phyloP scores from a whole-genome alignment of 257 asterid genomes.

The Gardenia jasminoides region DNA sequence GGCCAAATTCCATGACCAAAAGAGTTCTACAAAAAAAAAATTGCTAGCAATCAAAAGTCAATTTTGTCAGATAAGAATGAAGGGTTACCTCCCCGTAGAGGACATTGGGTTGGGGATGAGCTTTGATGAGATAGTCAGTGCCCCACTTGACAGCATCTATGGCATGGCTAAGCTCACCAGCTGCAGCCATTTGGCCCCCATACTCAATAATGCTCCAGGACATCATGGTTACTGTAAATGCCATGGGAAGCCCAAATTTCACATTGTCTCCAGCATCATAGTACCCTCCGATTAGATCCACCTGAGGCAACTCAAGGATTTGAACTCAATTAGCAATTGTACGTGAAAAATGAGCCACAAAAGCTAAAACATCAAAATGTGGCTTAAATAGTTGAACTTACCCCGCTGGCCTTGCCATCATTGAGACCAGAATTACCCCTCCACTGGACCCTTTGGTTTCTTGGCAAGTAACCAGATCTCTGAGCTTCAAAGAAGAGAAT shows the following conservation, averaged over 20 bases:
- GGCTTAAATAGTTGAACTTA: slow-evolving; percentile 16
- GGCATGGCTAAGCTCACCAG: slow-evolving; percentile 83
- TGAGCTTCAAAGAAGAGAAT: slow-evolving; percentile 94
- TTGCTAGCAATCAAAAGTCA: neutral
- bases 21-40: neutral
- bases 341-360: neutral
- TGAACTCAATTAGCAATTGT: neutral
- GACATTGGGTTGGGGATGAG: slow-evolving; percentile 82
- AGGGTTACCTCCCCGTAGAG: slow-evolving; percentile 79
- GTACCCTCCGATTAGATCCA: slow-evolving; percentile 96
- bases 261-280: slow-evolving; percentile 99
- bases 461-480: slow-evolving; percentile 92
- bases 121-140: slow-evolving; percentile 91
- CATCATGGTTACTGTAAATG: slow-evolving; percentile 90
- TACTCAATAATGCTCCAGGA: slow-evolving; percentile 93
- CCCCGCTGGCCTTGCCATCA: slow-evolving; percentile 88
- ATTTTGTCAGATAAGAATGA: neutral
- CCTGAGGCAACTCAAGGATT: slow-evolving; percentile 39
- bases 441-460: slow-evolving; percentile 78
- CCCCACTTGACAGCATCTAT: slow-evolving; percentile 96
- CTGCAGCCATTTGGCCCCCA: slow-evolving; percentile 66
- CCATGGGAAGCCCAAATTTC: slow-evolving; percentile 95
- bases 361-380: no score
- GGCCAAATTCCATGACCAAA: neutral
- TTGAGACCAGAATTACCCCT: slow-evolving; percentile 89